Base-by-base conservation (phyloP, 805 yeast genomes). In the Yamadazyma olivae region DNA sequence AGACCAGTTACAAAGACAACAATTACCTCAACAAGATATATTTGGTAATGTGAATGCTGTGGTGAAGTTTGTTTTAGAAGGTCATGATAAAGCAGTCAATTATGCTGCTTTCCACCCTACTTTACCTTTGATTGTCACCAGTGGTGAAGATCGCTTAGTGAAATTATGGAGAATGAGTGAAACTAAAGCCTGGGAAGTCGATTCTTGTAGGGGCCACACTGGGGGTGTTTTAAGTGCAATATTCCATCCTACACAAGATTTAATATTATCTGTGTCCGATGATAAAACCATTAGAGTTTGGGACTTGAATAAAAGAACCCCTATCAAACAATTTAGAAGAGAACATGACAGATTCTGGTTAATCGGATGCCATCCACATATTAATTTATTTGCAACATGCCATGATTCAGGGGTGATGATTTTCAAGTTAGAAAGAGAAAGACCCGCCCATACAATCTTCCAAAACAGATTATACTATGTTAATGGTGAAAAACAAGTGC, bases 101-200 rank as follows among this genome's bases (percentile, higher is more conserved):
- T 93, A 95, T 95, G 98, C 97, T 15, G 72, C 95, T 9, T 95
- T 95, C 79, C 99, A 93, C 59, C 99, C 99, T 30, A 88, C 91
- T 17, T 73, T 89, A 57, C 98, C 98, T 10, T 73, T 93, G 49
- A 89, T 93, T 56, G 95, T 90, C 14, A 87, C 96, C 13, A 95
- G 91, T 52, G 95, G 95, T 60, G 99, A 93, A 59, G 99, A 93
- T 58, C 78, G 98, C 48, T 81, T 91, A 46, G 87, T 93, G 39
- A 91, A 91, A 62, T 71, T 95, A 46, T 93, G 99, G 99, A 78
- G 98, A 65, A 88, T 89, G 96, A 81, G 89, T 53, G 96, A 93
- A 48, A 81, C 95, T 24, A 88, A 90, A 64, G 99, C 99, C 17
- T 93, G 98, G 98, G 99, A 95, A 62, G 95, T 95, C 41, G 99